Evolutionary conservation across 495 filamentous ascomycete species (phyloP), one percentile per base, ranked within the genome.

Genomic region (Astrothelium subdiscretum): DNA sequence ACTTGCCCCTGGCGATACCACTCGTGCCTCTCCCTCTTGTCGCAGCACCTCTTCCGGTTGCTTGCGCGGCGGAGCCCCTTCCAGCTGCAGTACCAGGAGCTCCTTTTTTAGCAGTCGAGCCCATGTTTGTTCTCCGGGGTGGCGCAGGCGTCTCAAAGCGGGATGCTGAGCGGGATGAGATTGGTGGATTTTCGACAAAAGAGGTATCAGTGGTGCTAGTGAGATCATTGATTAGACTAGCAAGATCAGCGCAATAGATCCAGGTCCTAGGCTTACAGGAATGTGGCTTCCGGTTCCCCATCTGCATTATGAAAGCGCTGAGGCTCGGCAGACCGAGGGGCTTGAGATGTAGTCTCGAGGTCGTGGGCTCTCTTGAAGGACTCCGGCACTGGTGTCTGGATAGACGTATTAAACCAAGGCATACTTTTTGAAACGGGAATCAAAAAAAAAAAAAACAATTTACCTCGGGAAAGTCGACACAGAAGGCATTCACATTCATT

Each of bases 401-500:
- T 20, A n/a, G 20, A 20, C 3, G 42, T n/a, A 29, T 54, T 2
- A 54, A 20, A 54, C 6, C 8, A 11, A 54, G 0, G 29, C 5
- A 8, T 8, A 29, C 24, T 5, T 54, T 0, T 8, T 11, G 10
- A 11, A 29, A 15, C 20, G 24, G n/a, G 5, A 5, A 10, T 2
- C 10, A 27, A 12, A 27, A 61, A 12, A 5, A 10, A 8, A 20
- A 27, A 12, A 27, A 61, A 27, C 32, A 3, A 29, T 68, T 60
- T 77, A 92, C 91, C 83, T 98, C 95, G 0, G 91, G 89, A 72
- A 97, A 97, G 75, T 97, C 94, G 40, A 97, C 92, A 72, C 94
- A 98, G 70, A 97, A 98, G 3, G 95, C 94, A 74, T 97, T 97
- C 90, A 98, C 95, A 67, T 97, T 97, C 73, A 98, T 71, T 2